Evolutionary conservation across 75 land plant species (phyloP).

Genomic region (Pinus taeda): DNA sequence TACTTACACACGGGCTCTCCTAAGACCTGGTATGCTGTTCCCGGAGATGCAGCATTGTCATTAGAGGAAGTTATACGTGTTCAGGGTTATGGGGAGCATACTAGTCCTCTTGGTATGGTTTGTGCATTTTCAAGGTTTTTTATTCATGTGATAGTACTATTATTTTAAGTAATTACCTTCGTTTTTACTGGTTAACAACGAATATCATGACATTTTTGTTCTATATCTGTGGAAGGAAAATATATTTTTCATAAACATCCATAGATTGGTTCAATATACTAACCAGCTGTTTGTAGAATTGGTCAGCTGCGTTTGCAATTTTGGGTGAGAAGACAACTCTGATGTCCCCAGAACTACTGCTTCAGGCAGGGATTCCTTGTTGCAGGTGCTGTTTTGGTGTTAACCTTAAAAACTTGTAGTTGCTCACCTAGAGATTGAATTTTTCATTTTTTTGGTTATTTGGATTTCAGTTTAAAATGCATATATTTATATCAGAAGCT

Average conservation of each 20-base stretch:
- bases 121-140: not conserved
- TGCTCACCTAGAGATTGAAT: not conserved
- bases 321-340: constrained; percentile 89
- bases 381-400: constrained; percentile 67
- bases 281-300: constrained; percentile 16
- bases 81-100: constrained; percentile 53
- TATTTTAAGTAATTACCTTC: not conserved
- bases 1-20: constrained; percentile 76
- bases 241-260: constrained; percentile 16
- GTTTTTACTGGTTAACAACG: not conserved
- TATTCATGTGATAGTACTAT: not conserved
- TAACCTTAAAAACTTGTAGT: constrained; percentile 9
- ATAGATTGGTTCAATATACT: constrained; percentile 22
- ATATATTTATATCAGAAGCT: not conserved
- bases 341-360: constrained; percentile 75
- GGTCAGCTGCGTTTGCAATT: constrained; percentile 68
- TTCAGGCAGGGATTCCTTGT: constrained; percentile 71
- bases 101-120: constrained; percentile 47
- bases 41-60: constrained; percentile 65
- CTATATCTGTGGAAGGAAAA: constrained; percentile 1
- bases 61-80: constrained; percentile 70
- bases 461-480: not conserved
- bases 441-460: not conserved
- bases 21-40: constrained; percentile 93
- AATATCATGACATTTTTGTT: constrained; percentile 5